Conservation (phyloP, 2,329 filamentous ascomycete species). For the Curvularia sp. region DNA sequence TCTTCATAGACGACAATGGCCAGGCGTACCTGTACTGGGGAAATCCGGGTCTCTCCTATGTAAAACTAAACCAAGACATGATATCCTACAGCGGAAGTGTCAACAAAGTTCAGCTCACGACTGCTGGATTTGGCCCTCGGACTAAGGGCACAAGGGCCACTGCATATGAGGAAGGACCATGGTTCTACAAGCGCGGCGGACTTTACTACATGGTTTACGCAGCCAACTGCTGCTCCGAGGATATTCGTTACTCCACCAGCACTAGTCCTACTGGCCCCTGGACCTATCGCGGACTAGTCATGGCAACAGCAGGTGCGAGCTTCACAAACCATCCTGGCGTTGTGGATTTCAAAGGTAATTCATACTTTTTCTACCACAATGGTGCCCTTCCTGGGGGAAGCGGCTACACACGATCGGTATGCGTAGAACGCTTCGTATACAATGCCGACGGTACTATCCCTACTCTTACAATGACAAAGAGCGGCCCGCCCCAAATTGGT, state of each 20-base stretch:
- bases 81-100: conserved; percentile 21
- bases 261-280: conserved; percentile 26
- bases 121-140: conserved; percentile 22
- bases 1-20: conserved; percentile 27
- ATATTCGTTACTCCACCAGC: conserved; percentile 29
- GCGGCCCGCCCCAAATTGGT: conserved; percentile 23
- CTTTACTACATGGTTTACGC: conserved; percentile 29
- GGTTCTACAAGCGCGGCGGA: conserved; percentile 25
- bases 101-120: conserved; percentile 19
- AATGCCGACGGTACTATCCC: conserved; percentile 29
- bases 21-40: conserved; percentile 31
- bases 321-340: conserved; percentile 29
- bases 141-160: conserved; percentile 15
- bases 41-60: conserved; percentile 25
- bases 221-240: conserved; percentile 28
- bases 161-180: conserved; percentile 25
- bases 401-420: conserved; percentile 26
- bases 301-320: conserved; percentile 23
- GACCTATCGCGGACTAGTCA: conserved; percentile 27
- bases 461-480: conserved; percentile 23
- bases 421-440: conserved; percentile 25
- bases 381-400: conserved; percentile 26
- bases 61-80: conserved; percentile 26
- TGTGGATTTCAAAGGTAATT: conserved; percentile 22
- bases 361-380: conserved; percentile 32